Percentiles rank a stretch among this genome's conserved stretches.
These are phyloP conservation scores for Mortierella sp. DNA, from an alignment of 371 early-diverging fungal species.

Conservation along the genomic window DNA sequence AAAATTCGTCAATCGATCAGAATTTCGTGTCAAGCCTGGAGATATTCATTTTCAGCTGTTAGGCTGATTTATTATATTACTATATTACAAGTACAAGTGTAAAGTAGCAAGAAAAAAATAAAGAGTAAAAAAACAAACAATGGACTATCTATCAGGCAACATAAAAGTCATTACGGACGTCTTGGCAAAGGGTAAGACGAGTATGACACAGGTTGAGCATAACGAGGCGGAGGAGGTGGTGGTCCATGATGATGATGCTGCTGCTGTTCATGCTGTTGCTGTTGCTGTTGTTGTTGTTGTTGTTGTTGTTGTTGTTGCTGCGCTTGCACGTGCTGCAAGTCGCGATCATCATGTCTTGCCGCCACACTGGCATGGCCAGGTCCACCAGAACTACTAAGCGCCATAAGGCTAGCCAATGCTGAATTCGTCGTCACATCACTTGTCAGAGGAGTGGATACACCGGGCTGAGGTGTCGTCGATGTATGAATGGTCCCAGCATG, in stretches of 20 bases:
- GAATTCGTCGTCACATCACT: constrained; percentile 47
- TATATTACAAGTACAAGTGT: no score
- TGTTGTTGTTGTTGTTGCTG: constrained; percentile 17
- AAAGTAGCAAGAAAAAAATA: no score
- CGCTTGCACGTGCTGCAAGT: constrained; percentile 21
- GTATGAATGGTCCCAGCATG: constrained; percentile 14
- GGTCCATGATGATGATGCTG: constrained; percentile 32
- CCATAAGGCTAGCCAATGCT: constrained; percentile 57
- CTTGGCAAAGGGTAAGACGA: constrained; percentile 47
- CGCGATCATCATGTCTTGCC: constrained; percentile 35
- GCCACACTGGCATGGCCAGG: constrained; percentile 20
- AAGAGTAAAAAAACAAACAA: no score
- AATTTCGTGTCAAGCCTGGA: no score
- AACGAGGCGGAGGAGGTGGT: constrained; percentile 21
- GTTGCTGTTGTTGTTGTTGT: neutral
- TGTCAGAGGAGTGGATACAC: constrained; percentile 8
- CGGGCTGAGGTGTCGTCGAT: constrained; percentile 5
- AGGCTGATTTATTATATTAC: no score
- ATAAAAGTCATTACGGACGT: constrained; percentile 15
- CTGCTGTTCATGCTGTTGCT: constrained; percentile 8
- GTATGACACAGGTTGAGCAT: constrained; percentile 26
- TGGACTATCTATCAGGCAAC: no score
- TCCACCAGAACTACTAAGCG: constrained; percentile 43
- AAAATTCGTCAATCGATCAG: no score
- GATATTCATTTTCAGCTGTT: no score